These are phyloP conservation scores for Talaromyces ruber DNA, from an alignment of 495 filamentous ascomycete genomes.

Conservation along the genomic window DNA sequence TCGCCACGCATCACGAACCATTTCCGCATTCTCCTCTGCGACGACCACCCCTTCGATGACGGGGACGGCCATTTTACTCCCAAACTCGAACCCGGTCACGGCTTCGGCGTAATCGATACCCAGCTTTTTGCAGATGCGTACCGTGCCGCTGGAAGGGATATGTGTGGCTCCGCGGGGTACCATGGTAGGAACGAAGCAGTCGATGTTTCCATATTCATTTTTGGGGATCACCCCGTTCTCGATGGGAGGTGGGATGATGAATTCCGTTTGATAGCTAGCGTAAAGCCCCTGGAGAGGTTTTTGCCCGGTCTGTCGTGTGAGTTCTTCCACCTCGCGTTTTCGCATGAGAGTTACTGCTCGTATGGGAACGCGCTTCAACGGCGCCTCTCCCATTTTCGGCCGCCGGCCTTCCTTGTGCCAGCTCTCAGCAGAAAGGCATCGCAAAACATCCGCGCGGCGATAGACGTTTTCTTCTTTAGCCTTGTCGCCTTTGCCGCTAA, in stretches of 20 bases:
- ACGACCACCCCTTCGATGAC: conserved; percentile 86
- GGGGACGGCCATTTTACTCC: conserved; percentile 83
- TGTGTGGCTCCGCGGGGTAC: conserved; percentile 78
- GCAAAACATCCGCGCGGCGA: conserved; percentile 66
- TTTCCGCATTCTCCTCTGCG: conserved; percentile 65
- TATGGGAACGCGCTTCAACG: conserved; percentile 81
- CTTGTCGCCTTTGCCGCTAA: conserved; percentile 54
- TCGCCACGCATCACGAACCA: conserved; percentile 72
- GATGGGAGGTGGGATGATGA: conserved; percentile 76
- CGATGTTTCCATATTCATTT: conserved; percentile 95
- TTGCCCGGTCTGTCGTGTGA: conserved; percentile 65
- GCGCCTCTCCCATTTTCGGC: conserved; percentile 56
- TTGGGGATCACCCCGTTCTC: conserved; percentile 80
- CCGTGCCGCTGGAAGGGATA: conserved; percentile 67
- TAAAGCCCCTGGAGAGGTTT: conserved; percentile 85
- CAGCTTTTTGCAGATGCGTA: conserved; percentile 71
- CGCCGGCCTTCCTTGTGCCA: conserved; percentile 96
- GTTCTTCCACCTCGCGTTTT: conserved; percentile 83
- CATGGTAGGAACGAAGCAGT: conserved; percentile 91
- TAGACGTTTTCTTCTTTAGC: conserved; percentile 73
- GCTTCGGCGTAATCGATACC: conserved; percentile 89
- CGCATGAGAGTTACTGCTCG: conserved; percentile 83
- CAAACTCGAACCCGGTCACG: conserved; percentile 95
- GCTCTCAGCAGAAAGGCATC: conserved; percentile 85
- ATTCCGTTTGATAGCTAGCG: conserved; percentile 78